Evolutionary conservation across 495 filamentous ascomycete species (phyloP), one percentile per base, ranked within the genome.

Genomic region (Aspergillus homomorphus): DNA sequence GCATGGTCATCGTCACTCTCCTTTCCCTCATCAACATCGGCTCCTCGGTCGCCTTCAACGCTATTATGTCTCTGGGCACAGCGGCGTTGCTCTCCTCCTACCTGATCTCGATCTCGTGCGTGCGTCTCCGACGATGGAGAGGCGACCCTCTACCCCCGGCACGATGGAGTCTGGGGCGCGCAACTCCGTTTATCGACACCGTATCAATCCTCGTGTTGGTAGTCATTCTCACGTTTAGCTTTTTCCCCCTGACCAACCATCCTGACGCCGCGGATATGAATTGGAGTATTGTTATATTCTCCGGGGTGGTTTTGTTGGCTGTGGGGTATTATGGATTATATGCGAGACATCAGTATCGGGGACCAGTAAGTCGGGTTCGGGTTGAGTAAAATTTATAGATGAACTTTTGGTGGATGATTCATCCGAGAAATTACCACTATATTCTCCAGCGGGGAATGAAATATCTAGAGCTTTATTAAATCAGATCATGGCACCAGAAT

Each of bases 11-110:
- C 9, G 58, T 67, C 28, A 69, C 56, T n/a, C 64, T 78, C 14
- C 72, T 82, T 10, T 70, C 70, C 6, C 66, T 79, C 2, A 80
- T 82, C 51, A 73, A 73, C 52, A 66, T 82, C 46, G 77, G 77
- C 19, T 81, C 79, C 0, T 43, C 71, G 0, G 70, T 77, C 10
- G 79, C 77, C 6, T 77, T 82, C 59, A 79, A 81, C 58, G 71
- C 69, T 41, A 60, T 81, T 7, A 67, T 74, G 21, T 74, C 78
- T 0, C 71, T 79, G 56, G 66, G 72, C 0, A 72, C 80, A 24
- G 69, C 72, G 22, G 70, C 69, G 7, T 68, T 81, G 12, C 77
- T 77, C 23, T 57, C 71, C 3, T 79, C 78, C 1, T 82, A 80
- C 57, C 64, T 78, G 61, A 63, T 77, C 41, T 72, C 69, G 19